Percentiles rank a stretch among this genome's conserved stretches.
These are phyloP conservation scores for Allium sativum DNA, from an alignment of 106 monocot genomes.

Conservation along the genomic window DNA sequence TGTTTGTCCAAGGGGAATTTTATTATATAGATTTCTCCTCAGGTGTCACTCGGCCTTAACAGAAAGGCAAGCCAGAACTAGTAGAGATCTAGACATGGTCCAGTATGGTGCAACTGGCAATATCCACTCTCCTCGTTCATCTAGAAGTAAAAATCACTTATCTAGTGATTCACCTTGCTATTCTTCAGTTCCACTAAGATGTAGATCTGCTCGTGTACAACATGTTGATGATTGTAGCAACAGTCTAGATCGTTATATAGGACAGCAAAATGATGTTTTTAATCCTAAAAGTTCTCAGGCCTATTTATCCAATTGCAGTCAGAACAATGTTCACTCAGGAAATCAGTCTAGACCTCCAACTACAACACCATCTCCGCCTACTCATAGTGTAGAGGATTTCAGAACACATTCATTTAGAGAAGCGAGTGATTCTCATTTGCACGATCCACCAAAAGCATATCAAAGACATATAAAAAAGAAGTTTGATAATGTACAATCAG, in stretches of 20 bases:
- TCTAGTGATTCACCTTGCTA: constrained; percentile 22
- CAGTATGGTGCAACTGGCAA: constrained; percentile 15
- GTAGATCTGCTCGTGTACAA: constrained; percentile 20
- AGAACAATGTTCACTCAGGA: constrained; percentile 11
- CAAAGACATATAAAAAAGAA: constrained; percentile 10
- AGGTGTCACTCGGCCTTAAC: no score
- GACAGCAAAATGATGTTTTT: constrained; percentile 22
- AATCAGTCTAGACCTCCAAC: constrained; percentile 48
- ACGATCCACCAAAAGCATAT: constrained; percentile 10
- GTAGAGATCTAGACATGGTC: constrained; percentile 10
- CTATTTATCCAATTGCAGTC: no score
- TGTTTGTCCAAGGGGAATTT: no score
- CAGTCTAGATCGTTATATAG: constrained; percentile 35
- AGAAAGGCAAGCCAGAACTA: constrained; percentile 3
- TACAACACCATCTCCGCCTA: constrained; percentile 41
- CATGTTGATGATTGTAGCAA: constrained; percentile 9
- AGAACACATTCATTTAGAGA: constrained; percentile 34
- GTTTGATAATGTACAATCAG: no score
- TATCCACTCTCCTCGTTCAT: constrained; percentile 15
- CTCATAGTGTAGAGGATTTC: constrained; percentile 22
- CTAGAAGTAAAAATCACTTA: constrained; percentile 14
- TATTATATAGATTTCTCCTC: no score
- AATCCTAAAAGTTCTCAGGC: no score
- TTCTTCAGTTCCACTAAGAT: constrained; percentile 30
- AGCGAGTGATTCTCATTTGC: constrained; percentile 15